These are phyloP conservation scores for Neurospora tetraspora DNA, from an alignment of 495 filamentous ascomycete genomes.

Conservation along the genomic window DNA sequence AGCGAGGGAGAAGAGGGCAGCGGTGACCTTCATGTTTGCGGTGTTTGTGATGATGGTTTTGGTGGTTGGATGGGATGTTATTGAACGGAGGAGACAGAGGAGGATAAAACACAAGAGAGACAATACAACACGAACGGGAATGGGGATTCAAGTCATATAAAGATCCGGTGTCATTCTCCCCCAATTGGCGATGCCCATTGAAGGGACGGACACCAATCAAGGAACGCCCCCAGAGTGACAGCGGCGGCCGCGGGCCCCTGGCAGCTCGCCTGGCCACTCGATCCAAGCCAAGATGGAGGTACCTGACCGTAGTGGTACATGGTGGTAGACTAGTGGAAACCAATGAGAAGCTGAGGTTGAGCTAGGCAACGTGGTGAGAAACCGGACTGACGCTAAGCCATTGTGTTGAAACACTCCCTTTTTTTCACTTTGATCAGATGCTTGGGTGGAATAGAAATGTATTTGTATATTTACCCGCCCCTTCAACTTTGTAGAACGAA, in stretches of 20 bases:
- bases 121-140: not conserved
- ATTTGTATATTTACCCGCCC: not conserved
- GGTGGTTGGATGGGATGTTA: not conserved
- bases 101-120: not conserved
- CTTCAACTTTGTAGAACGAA: not conserved
- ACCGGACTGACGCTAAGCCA: not conserved
- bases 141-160: not conserved
- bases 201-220: not conserved
- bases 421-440: not conserved
- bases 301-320: not conserved
- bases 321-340: not conserved
- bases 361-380: not conserved
- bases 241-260: not conserved
- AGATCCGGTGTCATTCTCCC: not conserved
- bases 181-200: not conserved
- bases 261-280: not conserved
- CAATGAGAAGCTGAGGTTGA: not conserved
- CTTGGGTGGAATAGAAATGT: not conserved
- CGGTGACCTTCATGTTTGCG: slow-evolving; percentile 29
- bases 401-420: not conserved
- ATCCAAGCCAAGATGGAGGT: not conserved
- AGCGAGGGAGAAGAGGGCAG: slow-evolving; percentile 21
- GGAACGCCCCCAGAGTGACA: not conserved
- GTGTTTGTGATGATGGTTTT: not conserved
- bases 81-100: not conserved